These are phyloP conservation scores for Coemansia sp. DNA, from an alignment of 192 early-diverging fungal species.

Conservation along the genomic window DNA sequence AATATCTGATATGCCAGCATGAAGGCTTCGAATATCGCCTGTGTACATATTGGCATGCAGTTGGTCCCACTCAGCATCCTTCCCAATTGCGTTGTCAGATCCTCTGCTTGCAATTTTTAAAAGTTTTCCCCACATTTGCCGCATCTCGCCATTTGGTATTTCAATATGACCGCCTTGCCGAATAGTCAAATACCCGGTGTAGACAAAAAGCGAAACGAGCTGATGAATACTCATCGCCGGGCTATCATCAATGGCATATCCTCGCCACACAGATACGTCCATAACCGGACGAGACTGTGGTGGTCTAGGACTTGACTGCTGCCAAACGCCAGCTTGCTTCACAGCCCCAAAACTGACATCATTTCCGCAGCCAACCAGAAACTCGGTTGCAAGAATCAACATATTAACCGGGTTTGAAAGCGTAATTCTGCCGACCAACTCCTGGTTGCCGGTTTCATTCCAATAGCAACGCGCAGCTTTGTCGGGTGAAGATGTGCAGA, in stretches of 20 bases:
- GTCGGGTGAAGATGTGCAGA: neutral
- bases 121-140: neutral
- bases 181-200: conserved; percentile 18
- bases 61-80: no score
- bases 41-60: no score
- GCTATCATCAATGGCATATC: neutral
- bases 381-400: neutral
- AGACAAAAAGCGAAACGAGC: conserved; percentile 17
- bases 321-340: neutral
- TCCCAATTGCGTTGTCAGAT: no score
- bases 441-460: neutral
- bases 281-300: neutral
- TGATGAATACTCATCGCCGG: neutral
- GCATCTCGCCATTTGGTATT: conserved; percentile 15
- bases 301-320: neutral
- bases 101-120: neutral
- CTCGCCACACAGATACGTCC: neutral
- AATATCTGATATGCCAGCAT: no score
- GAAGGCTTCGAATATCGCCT: no score
- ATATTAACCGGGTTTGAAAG: neutral
- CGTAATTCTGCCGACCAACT: neutral
- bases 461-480: conserved; percentile 1
- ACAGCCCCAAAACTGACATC: neutral
- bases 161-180: neutral
- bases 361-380: neutral